Percentiles rank a stretch among this genome's conserved stretches.
These are phyloP conservation scores for Lactarius deliciosus DNA, from an alignment of 768 basidiomycete species.

Conservation along the genomic window DNA sequence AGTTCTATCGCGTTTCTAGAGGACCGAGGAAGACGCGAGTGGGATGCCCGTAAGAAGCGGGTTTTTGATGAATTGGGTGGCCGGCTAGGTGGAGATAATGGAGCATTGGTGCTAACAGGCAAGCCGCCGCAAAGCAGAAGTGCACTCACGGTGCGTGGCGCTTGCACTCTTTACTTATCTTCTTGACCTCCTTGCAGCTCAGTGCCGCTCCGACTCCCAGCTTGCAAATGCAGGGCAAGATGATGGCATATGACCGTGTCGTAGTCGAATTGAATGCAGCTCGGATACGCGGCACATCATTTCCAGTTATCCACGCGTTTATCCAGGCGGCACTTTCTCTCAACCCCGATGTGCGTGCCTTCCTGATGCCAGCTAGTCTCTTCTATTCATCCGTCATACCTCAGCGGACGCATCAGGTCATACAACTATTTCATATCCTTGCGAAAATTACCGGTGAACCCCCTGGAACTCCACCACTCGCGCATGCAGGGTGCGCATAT, in stretches of 20 bases:
- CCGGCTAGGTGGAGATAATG: constrained; percentile 54
- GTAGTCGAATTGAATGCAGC: constrained; percentile 75
- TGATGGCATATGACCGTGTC: constrained; percentile 93
- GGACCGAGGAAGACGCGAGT: constrained; percentile 71
- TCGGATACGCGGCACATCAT: constrained; percentile 68
- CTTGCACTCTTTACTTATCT: constrained; percentile 10
- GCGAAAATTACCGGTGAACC: constrained; percentile 77
- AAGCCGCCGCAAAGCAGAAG: constrained; percentile 61
- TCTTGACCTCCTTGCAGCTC: constrained; percentile 35
- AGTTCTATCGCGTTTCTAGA: constrained; percentile 83
- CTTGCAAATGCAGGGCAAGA: constrained; percentile 85
- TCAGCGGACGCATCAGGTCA: constrained; percentile 57
- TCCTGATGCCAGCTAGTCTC: not conserved
- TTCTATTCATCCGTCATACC: constrained; percentile 8
- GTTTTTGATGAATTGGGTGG: constrained; percentile 89
- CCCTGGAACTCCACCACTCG: constrained; percentile 68
- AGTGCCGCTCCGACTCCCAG: constrained; percentile 55
- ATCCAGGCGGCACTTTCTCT: constrained; percentile 64
- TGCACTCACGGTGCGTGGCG: constrained; percentile 48
- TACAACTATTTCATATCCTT: constrained; percentile 71
- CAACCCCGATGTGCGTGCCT: constrained; percentile 52
- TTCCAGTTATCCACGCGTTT: constrained; percentile 71
- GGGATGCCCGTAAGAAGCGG: constrained; percentile 88
- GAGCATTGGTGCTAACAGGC: constrained; percentile 57
- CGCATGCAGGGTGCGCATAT: constrained; percentile 81